Base-by-base conservation (phyloP, 2,329 filamentous ascomycete genomes). In the Aureobasidium namibiae region DNA sequence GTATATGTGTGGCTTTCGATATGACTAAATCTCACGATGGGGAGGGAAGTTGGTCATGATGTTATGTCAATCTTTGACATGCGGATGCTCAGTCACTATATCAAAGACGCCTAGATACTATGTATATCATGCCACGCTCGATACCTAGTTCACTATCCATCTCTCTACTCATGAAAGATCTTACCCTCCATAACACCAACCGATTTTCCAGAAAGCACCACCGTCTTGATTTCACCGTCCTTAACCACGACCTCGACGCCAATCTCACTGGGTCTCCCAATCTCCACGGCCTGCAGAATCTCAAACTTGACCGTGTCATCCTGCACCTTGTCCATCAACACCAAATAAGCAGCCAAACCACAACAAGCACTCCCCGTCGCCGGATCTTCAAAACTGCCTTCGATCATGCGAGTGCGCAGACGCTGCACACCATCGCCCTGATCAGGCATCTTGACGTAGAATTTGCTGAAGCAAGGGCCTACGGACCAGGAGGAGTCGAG, bases 371-470 rank as follows among this genome's bases (percentile, higher is more conserved):
- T 77, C 4, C 79, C 78, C 5, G 78, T 80, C 1, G 77, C 78
- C 8, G 78, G 73, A 66, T 81, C 78, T 64, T 82, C 79, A 8
- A 75, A 65, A 6, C 66, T 63, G 1, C 73, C 74, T n/a, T 56
- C 73, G 39, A 88, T 76, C 83, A 89, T 85, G 50, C 87, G 77
- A 10, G 85, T 80, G 54, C 82, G 76, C 23, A 88, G 65, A 33
- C 64, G 64, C 6, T 46, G 39, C 6, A 65, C 65, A n/a, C 69
- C 69, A 14, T 68, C 62, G 9, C 64, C 63, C 21, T 61, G 65
- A 29, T 67, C 66, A 23, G 67, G 69, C 1, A 72, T 71, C 24
- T 72, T 69, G 18, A 85, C 80, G 64, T 82, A 89, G 70, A 84
- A 86, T 66, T 86, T 87, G 46, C 76, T 73, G 11, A 75, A 75